A percentile compares a stretch with the other conserved stretches of the same genome.
Evolutionary conservation across 495 filamentous ascomycete species (phyloP).

Genomic region (Patellaria atrata): DNA sequence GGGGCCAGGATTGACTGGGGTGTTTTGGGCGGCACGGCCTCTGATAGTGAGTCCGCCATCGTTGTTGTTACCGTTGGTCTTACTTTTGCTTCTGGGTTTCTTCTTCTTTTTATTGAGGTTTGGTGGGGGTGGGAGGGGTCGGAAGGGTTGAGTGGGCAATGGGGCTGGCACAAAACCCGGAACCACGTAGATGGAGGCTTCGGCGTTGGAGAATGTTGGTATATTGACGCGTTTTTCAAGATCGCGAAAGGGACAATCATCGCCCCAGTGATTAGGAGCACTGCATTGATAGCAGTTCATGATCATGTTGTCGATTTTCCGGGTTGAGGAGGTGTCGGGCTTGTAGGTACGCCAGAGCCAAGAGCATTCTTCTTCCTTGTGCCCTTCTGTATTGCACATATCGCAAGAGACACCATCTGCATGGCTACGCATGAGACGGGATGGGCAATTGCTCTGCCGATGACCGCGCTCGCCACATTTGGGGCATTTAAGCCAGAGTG

Average conservation of each 20-base stretch:
- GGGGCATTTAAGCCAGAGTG: neutral
- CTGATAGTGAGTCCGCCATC: too few relatives aligned
- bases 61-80: too few relatives aligned
- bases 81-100: too few relatives aligned
- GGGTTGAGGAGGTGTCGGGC: neutral
- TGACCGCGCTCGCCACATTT: conserved; percentile 6
- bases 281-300: conserved; percentile 5
- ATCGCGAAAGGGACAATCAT: conserved; percentile 1
- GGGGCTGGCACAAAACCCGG: too few relatives aligned
- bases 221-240: neutral
- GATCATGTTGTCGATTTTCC: neutral
- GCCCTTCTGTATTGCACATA: conserved; percentile 3
- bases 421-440: neutral
- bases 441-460: neutral
- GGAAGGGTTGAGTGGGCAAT: too few relatives aligned
- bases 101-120: too few relatives aligned
- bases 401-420: conserved; percentile 2
- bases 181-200: conserved; percentile 1
- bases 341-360: conserved; percentile 5
- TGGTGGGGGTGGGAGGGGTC: too few relatives aligned
- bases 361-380: conserved; percentile 5
- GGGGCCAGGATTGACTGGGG: too few relatives aligned
- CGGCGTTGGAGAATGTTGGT: neutral
- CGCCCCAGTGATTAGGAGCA: conserved; percentile 2
- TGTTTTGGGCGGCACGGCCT: too few relatives aligned